Conservation (phyloP, 495 filamentous ascomycete species). For the Xylaria curta region DNA sequence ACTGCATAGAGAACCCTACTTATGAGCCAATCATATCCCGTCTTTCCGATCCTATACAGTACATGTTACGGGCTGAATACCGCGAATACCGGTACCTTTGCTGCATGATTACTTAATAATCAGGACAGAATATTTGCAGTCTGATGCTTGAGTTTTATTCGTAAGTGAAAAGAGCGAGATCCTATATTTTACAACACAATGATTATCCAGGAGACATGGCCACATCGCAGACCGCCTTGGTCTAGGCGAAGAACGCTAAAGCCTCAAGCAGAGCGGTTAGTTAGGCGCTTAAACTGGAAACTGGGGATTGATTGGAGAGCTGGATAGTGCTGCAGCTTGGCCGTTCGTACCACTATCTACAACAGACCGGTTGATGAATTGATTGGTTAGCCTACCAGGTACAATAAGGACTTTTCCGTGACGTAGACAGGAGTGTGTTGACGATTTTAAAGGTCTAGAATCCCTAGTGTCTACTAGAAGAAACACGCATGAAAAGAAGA, state of each 20-base stretch:
- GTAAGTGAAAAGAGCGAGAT: neutral
- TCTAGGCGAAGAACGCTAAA: neutral
- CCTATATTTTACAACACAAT: neutral
- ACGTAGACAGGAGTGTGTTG: neutral
- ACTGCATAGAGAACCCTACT: neutral
- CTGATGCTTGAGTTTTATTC: neutral
- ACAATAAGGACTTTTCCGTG: neutral
- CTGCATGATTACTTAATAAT: neutral
- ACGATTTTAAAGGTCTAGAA: too few relatives aligned
- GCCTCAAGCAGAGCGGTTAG: neutral
- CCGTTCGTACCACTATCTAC: neutral
- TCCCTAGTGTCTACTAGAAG: neutral
- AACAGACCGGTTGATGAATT: neutral
- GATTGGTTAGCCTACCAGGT: neutral
- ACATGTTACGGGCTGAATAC: neutral
- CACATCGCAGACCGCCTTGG: neutral
- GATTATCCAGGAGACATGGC: neutral
- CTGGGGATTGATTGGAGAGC: neutral
- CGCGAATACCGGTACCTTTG: neutral
- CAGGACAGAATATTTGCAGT: neutral
- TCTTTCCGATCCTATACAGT: neutral
- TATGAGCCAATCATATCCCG: neutral
- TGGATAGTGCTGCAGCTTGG: neutral
- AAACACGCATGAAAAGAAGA: neutral
- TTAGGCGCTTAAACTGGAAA: conserved; percentile 4